These are phyloP conservation scores for Eutypella sp. DNA, from an alignment of 2,329 filamentous ascomycete species.

Conservation along the genomic window DNA sequence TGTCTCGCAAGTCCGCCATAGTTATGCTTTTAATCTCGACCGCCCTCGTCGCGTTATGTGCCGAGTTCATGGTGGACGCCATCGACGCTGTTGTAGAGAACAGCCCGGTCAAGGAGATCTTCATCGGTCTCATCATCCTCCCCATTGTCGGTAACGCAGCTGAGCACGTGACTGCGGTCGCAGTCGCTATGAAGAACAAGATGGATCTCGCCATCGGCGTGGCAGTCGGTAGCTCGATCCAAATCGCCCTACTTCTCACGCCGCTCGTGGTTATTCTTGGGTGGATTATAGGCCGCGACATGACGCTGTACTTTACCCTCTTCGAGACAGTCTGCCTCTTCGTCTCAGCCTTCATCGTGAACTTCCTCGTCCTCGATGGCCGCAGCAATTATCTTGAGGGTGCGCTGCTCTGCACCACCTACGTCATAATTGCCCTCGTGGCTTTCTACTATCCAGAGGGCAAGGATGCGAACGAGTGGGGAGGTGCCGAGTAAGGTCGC, in stretches of 20 bases:
- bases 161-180: conserved; percentile 67
- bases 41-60: conserved; percentile 61
- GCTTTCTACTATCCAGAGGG: conserved; percentile 61
- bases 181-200: conserved; percentile 69
- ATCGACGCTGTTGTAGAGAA: conserved; percentile 58
- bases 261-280: conserved; percentile 66
- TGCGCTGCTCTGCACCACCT: conserved; percentile 60
- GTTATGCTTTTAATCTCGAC: conserved; percentile 61
- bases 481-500: conserved; percentile 14
- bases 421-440: conserved; percentile 62
- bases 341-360: conserved; percentile 78
- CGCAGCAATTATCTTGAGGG: conserved; percentile 85
- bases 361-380: conserved; percentile 80
- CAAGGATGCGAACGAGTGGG: conserved; percentile 37
- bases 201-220: conserved; percentile 72
- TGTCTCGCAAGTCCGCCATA: conserved; percentile 53
- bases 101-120: conserved; percentile 56
- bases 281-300: conserved; percentile 64
- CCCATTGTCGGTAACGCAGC: conserved; percentile 71
- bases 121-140: conserved; percentile 67
- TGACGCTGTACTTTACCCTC: conserved; percentile 79
- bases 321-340: conserved; percentile 89
- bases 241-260: conserved; percentile 68
- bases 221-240: conserved; percentile 65
- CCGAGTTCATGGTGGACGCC: conserved; percentile 64